Percentiles rank a stretch among this genome's conserved stretches.
These are phyloP conservation scores for Sphaerulina populicola DNA, from an alignment of 2,329 filamentous ascomycete genomes.

Conservation along the genomic window DNA sequence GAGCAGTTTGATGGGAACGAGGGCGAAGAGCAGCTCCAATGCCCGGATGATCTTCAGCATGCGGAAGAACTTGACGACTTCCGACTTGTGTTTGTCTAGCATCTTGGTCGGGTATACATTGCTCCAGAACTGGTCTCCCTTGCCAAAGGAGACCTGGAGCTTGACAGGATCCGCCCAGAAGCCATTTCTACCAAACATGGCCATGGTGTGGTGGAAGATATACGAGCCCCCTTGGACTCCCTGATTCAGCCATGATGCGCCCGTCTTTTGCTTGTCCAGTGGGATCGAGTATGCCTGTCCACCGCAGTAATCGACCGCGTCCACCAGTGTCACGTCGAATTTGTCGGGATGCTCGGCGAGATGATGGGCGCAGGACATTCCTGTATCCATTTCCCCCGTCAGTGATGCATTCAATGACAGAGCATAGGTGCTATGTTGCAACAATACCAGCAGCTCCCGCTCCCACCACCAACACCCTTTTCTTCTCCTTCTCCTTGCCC, in stretches of 20 bases:
- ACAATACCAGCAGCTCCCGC: conserved; percentile 53
- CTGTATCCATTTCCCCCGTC: conserved; percentile 25
- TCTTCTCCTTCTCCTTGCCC: conserved; percentile 34
- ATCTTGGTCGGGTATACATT: conserved; percentile 57
- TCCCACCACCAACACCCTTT: conserved; percentile 50
- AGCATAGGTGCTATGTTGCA: not conserved
- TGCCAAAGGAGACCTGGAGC: conserved; percentile 57
- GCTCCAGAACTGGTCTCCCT: conserved; percentile 56
- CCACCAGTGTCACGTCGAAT: conserved; percentile 58
- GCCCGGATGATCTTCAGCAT: conserved; percentile 51
- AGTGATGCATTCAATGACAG: not conserved
- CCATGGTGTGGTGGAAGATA: conserved; percentile 61
- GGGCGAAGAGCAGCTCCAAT: conserved; percentile 53
- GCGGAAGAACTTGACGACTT: conserved; percentile 48
- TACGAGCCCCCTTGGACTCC: conserved; percentile 57
- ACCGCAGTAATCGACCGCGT: conserved; percentile 51
- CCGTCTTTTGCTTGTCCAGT: conserved; percentile 49
- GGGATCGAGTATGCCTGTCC: conserved; percentile 53
- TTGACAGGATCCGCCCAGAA: conserved; percentile 51
- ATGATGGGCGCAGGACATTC: conserved; percentile 58
- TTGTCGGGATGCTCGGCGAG: conserved; percentile 57
- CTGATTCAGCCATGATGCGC: conserved; percentile 54
- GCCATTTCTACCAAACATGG: conserved; percentile 53
- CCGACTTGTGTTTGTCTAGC: conserved; percentile 47
- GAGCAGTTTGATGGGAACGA: conserved; percentile 56